Conservation (phyloP, 1,284 basidiomycete genomes). For the Ustilago cynodontis region DNA sequence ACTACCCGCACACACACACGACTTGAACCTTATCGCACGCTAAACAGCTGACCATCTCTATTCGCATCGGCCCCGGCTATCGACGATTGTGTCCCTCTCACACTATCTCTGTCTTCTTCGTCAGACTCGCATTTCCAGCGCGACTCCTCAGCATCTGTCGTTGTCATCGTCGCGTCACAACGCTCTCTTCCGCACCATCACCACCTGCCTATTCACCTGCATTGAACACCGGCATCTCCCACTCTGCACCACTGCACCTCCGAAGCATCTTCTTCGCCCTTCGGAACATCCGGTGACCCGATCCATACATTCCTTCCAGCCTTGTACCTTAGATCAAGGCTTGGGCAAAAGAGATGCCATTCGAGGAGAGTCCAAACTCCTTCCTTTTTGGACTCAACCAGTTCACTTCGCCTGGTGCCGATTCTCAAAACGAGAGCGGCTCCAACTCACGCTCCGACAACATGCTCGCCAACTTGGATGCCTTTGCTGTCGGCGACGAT, state of each 20-base stretch:
- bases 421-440: slow-evolving; percentile 37
- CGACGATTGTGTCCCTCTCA: slow-evolving; percentile 12
- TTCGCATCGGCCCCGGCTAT: slow-evolving; percentile 27
- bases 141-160: background rate
- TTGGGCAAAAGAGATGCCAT: slow-evolving; percentile 46
- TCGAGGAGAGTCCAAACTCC: slow-evolving; percentile 60
- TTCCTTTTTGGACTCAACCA: slow-evolving; percentile 66
- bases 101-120: too few relatives aligned
- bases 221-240: background rate
- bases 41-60: slow-evolving; percentile 3
- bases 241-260: background rate
- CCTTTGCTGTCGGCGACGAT: slow-evolving; percentile 48
- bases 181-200: slow-evolving; percentile 4
- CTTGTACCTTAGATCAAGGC: slow-evolving; percentile 4
- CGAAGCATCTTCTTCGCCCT: background rate
- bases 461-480: slow-evolving; percentile 56
- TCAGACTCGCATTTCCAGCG: background rate
- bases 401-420: slow-evolving; percentile 51
- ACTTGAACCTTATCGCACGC: slow-evolving; percentile 1
- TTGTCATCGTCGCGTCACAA: background rate
- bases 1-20: background rate
- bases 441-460: slow-evolving; percentile 40
- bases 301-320: background rate
- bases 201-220: background rate
- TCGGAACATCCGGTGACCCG: background rate